Percentiles rank a stretch among this genome's conserved stretches.
Evolutionary conservation across 768 basidiomycete species (phyloP).

Genomic region (Hericium coralloides): DNA sequence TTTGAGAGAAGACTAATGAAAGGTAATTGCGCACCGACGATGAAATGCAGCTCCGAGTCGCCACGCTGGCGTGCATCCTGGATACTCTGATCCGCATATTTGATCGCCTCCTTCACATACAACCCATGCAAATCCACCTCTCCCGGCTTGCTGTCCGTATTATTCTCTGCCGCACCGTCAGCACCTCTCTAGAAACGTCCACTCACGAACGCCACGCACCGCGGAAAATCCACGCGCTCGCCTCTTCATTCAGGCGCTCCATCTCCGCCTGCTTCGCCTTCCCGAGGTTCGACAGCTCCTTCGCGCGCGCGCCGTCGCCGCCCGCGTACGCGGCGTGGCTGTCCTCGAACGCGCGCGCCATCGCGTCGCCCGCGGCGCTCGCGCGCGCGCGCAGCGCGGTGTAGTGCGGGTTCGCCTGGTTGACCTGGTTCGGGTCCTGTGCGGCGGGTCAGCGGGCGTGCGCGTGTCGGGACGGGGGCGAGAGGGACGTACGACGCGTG

Average conservation of each 20-base stretch:
- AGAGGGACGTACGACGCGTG: conserved; percentile 5
- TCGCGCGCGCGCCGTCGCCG: conserved; percentile 42
- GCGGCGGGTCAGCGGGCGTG: conserved; percentile 1
- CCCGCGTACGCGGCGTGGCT: conserved; percentile 68
- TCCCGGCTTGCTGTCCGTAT: conserved; percentile 61
- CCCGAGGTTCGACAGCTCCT: conserved; percentile 73
- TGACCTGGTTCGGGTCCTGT: conserved; percentile 49
- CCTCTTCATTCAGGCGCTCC: conserved; percentile 71
- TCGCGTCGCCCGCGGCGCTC: conserved; percentile 68
- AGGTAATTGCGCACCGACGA: conserved; percentile 84
- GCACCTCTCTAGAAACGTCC: not conserved
- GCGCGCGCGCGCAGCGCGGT: conserved; percentile 63
- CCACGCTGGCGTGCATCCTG: conserved; percentile 56
- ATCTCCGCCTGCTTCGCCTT: conserved; percentile 72
- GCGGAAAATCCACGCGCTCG: conserved; percentile 81
- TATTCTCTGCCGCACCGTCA: conserved; percentile 48
- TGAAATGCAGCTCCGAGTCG: conserved; percentile 59
- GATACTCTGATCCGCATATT: conserved; percentile 61
- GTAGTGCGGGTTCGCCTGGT: conserved; percentile 67
- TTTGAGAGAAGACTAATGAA: not conserved
- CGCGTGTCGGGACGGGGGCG: not conserved
- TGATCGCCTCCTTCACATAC: conserved; percentile 88
- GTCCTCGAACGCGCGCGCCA: conserved; percentile 61
- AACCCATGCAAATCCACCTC: conserved; percentile 89
- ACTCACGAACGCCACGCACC: conserved; percentile 32